Base-by-base conservation (phyloP, 352 stramenopile genomes). In the Pseudoperonospora humuli region DNA sequence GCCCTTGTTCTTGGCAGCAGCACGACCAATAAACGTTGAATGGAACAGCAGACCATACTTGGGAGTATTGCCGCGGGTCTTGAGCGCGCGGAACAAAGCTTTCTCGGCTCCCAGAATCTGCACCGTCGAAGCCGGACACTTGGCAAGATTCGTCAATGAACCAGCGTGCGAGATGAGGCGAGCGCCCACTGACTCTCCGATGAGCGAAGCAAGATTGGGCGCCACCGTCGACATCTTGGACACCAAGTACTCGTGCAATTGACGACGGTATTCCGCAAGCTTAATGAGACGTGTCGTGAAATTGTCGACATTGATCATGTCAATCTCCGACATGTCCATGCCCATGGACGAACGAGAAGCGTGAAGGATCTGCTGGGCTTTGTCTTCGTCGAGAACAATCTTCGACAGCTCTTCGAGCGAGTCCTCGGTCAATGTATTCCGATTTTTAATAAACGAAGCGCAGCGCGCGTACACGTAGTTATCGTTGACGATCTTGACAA, bases 31-130 rank as follows among this genome's bases (percentile, higher is more conserved):
- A 68, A 99, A 99, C 23, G 93, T 97, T 25, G 96, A 99, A 74
- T 99, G 96, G 67, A 99, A 99, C 48, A 99, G 97, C 36, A 99
- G 74, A 49, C 97, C 97, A 77, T 99, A 99, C 80, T 99, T 99
- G 29, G 97, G 97, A 39, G 97, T 99, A 78, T 99, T 99, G 49
- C 96, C 96, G 45, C 98, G 98, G 27, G 96, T 99, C 82, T 99
- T 99, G 17, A 99, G 87, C 18, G 97, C 97, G 32, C 97, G 90
- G 81, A 99, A 99, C 21, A 99, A 81, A 45, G 96, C 97, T 81
- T 99, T 99, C 73, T 99, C 97, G n/a, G 97, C 97, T 55, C 97
- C 97, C 11, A 99, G 74, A 67, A 99, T 99, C 70, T 99, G 97
- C 33, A 99, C 96, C 8, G 97, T 99, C 40, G 96, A 99, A 25